A percentile compares a stretch with the other conserved stretches of the same genome.
Evolutionary conservation across 306 rosid species (phyloP).

Genomic region (Trifolium repens): DNA sequence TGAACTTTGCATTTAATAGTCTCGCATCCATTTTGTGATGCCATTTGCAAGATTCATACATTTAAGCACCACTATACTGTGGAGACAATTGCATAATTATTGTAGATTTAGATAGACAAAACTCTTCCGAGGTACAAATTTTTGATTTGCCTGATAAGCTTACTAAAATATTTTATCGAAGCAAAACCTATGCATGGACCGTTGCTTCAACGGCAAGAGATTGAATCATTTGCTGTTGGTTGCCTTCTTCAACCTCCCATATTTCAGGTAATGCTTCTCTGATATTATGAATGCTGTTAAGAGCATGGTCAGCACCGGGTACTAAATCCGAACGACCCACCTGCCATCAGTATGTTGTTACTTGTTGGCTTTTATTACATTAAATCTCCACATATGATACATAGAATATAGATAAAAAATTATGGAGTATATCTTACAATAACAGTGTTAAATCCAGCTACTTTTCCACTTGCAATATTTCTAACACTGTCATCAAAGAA

Average conservation of each 20-base stretch:
- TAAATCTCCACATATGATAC: constrained; percentile 1
- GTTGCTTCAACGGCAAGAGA: constrained; percentile 43
- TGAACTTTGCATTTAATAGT: constrained; percentile 30
- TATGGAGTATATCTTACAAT: constrained; percentile 57
- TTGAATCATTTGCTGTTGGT: constrained; percentile 41
- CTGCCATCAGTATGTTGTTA: constrained; percentile 51
- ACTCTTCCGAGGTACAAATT: constrained; percentile 19
- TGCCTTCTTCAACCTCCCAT: constrained; percentile 57
- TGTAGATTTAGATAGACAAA: constrained; percentile 24
- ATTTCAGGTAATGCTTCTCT: constrained; percentile 84
- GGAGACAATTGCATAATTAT: constrained; percentile 34
- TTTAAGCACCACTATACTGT: constrained; percentile 30
- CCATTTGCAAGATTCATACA: constrained; percentile 27
- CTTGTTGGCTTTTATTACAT: constrained; percentile 29
- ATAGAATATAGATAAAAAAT: constrained; percentile 6
- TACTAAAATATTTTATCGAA: constrained; percentile 12
- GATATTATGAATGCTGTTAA: constrained; percentile 83
- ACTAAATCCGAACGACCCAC: constrained; percentile 72
- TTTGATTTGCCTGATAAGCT: constrained; percentile 34
- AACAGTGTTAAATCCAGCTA: constrained; percentile 77
- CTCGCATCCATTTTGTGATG: constrained; percentile 34
- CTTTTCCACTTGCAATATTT: constrained; percentile 82
- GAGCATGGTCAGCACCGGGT: constrained; percentile 79
- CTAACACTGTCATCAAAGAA: constrained; percentile 83
- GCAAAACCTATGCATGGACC: constrained; percentile 51